These are phyloP conservation scores for Jaltomata sinuosa DNA, from an alignment of 257 asterid species.

Conservation along the genomic window DNA sequence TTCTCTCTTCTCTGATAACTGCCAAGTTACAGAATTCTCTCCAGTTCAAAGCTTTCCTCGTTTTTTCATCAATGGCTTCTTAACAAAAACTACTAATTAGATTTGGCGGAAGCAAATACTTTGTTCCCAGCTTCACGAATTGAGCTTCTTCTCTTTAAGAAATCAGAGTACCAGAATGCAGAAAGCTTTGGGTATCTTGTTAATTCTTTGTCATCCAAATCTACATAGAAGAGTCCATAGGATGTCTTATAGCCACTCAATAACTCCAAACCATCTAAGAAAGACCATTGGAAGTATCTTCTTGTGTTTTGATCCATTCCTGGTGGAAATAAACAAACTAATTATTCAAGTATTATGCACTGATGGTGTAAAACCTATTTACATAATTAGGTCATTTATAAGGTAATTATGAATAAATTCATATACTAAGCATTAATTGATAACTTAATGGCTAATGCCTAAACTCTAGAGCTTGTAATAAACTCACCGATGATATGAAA, in stretches of 20 bases:
- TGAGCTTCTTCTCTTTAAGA: slow-evolving; percentile 27
- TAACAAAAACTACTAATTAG: neutral
- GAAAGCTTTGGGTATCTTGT: slow-evolving; percentile 36
- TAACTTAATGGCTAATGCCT: neutral
- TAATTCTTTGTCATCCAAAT: slow-evolving; percentile 38
- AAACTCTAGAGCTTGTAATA: neutral
- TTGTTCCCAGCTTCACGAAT: neutral
- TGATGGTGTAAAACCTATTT: neutral
- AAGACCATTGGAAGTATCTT: slow-evolving; percentile 51
- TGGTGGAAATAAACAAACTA: neutral
- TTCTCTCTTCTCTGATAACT: no score
- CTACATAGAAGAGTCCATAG: slow-evolving; percentile 43
- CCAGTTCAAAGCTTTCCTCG: no score
- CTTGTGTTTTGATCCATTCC: slow-evolving; percentile 44
- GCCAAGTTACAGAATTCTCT: no score
- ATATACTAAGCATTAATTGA: neutral
- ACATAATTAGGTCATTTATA: neutral
- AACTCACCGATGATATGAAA: neutral
- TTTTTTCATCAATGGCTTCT: no score
- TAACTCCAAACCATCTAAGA: slow-evolving; percentile 50
- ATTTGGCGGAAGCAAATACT: neutral
- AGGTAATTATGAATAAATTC: neutral
- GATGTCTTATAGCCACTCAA: slow-evolving; percentile 19
- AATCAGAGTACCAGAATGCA: slow-evolving; percentile 39
- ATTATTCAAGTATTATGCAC: neutral